These are phyloP conservation scores for Rhizoctonia solani DNA, from an alignment of 1,284 basidiomycete genomes.

Conservation along the genomic window DNA sequence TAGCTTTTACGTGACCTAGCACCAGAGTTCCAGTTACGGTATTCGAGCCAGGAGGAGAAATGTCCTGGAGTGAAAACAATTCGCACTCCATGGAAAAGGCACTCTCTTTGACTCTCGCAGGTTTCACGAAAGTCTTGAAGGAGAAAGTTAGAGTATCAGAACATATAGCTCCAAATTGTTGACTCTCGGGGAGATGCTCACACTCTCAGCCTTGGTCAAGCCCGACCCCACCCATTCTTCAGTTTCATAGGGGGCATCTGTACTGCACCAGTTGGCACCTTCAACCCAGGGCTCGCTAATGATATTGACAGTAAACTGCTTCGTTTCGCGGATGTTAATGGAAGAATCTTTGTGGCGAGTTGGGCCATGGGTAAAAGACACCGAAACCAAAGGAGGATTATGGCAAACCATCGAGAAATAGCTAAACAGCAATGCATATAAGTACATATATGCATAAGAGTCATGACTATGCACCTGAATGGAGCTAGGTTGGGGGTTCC, in stretches of 20 bases:
- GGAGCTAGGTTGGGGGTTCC: slow-evolving; percentile 69
- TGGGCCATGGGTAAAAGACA: slow-evolving; percentile 57
- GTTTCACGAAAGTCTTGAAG: slow-evolving; percentile 55
- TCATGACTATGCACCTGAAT: slow-evolving; percentile 54
- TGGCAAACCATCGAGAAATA: slow-evolving; percentile 66
- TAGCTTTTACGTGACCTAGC: slow-evolving; percentile 64
- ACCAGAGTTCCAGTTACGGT: slow-evolving; percentile 59
- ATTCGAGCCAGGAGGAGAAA: slow-evolving; percentile 40
- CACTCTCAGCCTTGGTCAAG: slow-evolving; percentile 63
- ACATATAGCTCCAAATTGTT: too few species aligned
- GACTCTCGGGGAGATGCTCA: slow-evolving; percentile 48
- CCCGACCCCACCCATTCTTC: slow-evolving; percentile 78
- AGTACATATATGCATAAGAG: slow-evolving; percentile 29
- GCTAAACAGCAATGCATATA: slow-evolving; percentile 44
- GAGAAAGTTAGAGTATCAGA: not conserved
- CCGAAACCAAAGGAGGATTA: slow-evolving; percentile 67
- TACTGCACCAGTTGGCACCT: slow-evolving; percentile 68
- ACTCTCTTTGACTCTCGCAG: slow-evolving; percentile 71
- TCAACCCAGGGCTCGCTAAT: slow-evolving; percentile 76
- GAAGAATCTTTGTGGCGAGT: slow-evolving; percentile 63
- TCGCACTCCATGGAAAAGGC: slow-evolving; percentile 74
- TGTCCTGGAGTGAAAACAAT: slow-evolving; percentile 46
- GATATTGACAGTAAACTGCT: slow-evolving; percentile 75
- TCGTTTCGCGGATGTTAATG: slow-evolving; percentile 66
- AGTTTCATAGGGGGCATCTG: slow-evolving; percentile 65